A percentile compares a stretch with the other conserved stretches of the same genome.
These are phyloP conservation scores for Setaria italica DNA, from an alignment of 202 grass and related monocot species.

Conservation along the genomic window DNA sequence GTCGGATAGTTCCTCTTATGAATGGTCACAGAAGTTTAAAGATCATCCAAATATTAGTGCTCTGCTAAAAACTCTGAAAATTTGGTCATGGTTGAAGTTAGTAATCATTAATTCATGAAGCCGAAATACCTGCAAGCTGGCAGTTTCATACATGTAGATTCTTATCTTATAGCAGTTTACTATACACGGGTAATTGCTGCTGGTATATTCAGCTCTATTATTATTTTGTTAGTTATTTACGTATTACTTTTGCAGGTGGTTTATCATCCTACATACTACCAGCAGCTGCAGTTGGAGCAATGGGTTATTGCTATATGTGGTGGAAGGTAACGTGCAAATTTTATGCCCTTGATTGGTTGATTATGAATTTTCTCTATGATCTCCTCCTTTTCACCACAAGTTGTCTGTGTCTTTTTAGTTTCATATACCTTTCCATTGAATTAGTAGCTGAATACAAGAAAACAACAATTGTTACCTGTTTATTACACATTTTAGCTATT, in stretches of 20 bases:
- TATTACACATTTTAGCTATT: constrained; percentile 31
- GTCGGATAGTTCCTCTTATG: constrained; percentile 18
- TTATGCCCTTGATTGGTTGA: background rate
- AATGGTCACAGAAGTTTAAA: background rate
- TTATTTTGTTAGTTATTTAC: constrained; percentile 32
- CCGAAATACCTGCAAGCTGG: background rate
- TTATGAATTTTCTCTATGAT: constrained; percentile 3
- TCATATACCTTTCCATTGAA: background rate
- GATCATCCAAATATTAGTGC: background rate
- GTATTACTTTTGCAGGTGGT: constrained; percentile 53
- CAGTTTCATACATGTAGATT: constrained; percentile 24
- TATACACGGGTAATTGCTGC: background rate
- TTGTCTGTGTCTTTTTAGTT: background rate
- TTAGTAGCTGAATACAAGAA: constrained; percentile 4
- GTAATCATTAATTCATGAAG: constrained; percentile 24
- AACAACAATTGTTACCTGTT: background rate
- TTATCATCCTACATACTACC: constrained; percentile 89
- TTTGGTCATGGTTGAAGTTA: background rate
- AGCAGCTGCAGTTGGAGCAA: constrained; percentile 84
- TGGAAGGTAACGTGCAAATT: constrained; percentile 70
- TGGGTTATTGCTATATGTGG: constrained; percentile 97
- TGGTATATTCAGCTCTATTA: constrained; percentile 19
- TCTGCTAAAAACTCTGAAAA: constrained; percentile 35
- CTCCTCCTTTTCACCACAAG: constrained; percentile 21
- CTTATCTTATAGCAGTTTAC: constrained; percentile 1